Percentiles rank a stretch among this genome's conserved stretches.
Evolutionary conservation across 2,329 filamentous ascomycete genomes (phyloP).

Genomic region (Trichoderma asperellum): DNA sequence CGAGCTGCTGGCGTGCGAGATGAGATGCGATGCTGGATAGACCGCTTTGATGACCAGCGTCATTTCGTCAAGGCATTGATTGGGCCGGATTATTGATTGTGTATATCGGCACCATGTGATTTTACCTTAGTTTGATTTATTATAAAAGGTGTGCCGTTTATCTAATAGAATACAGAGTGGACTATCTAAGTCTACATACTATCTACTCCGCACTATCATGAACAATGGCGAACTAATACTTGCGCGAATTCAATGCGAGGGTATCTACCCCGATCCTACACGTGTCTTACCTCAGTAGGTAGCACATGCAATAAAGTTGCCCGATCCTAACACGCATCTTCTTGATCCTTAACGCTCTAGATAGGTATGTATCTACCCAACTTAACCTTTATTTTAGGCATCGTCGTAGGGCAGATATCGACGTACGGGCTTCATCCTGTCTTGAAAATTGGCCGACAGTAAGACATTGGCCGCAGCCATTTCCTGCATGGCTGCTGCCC

Average conservation of each 20-base stretch:
- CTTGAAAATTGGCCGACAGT: slow-evolving; percentile 18
- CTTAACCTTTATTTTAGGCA: neutral
- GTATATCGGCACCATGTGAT: neutral
- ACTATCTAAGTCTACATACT: neutral
- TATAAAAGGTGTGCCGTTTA: neutral
- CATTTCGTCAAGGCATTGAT: neutral
- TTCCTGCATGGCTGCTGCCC: too few relatives aligned
- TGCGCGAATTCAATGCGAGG: neutral
- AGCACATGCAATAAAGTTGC: neutral
- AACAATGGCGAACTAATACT: neutral
- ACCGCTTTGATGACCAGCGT: neutral
- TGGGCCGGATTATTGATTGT: neutral
- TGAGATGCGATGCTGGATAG: neutral
- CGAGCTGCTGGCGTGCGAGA: neutral
- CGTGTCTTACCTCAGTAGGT: neutral
- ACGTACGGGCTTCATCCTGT: neutral
- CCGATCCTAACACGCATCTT: neutral
- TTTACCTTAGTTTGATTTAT: neutral
- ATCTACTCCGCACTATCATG: neutral
- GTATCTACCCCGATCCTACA: neutral
- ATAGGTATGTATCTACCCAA: neutral
- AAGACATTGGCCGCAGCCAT: neutral
- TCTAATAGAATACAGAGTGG: neutral
- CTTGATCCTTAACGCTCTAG: neutral
- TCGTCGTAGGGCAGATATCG: neutral